Base-by-base conservation (phyloP, 805 yeast species). In the Wickerhamiella vanderwaltii region DNA sequence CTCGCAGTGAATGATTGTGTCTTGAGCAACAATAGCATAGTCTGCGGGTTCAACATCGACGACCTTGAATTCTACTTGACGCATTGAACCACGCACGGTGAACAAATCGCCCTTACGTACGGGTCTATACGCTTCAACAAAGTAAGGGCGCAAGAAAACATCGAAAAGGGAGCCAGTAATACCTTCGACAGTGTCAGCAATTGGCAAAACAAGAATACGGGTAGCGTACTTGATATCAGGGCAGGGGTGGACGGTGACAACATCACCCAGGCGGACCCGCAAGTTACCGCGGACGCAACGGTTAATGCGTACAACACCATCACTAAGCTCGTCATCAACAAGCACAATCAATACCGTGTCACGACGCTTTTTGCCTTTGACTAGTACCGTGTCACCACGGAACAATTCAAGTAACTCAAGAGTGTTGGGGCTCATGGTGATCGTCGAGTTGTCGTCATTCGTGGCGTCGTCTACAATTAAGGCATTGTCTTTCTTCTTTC, bases 21-120 rank as follows among this genome's bases (percentile, higher is more conserved):
- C 98, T 67, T 91, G 98, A 15, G 98, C 94, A 35, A 91, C 98
- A 58, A 91, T 93, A 46, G 95, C 98, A 56, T 78, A 82, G 54
- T 91, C 97, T 56, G 84, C 86, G 6, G 98, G 98, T 60, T 91
- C 98, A 45, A 91, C 94, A 50, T 91, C 98, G 35, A 88, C 96
- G 36, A 91, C 95, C 64, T 91, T 93, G 68, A 91, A 91, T 64
- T 91, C 98, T 33, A 91, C 98, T 61, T 88, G 97, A 66, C 98
- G 79, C 98, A 91, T 91, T 61, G 96, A 95, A 58, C 98, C 98
- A 62, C 98, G 77, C 19, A 85, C 97, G 36, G 88, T 77, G 65
- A 91, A 91, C 55, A 83, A 82, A 60, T 91, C 98, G 50, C 96
- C 96, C 61, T 87, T 88, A 65, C 96, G 81, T 29, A 91, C 95